Percentiles rank a stretch among this genome's conserved stretches.
Evolutionary conservation across 257 asterid species (phyloP).

Genomic region (Cordia subcordata): DNA sequence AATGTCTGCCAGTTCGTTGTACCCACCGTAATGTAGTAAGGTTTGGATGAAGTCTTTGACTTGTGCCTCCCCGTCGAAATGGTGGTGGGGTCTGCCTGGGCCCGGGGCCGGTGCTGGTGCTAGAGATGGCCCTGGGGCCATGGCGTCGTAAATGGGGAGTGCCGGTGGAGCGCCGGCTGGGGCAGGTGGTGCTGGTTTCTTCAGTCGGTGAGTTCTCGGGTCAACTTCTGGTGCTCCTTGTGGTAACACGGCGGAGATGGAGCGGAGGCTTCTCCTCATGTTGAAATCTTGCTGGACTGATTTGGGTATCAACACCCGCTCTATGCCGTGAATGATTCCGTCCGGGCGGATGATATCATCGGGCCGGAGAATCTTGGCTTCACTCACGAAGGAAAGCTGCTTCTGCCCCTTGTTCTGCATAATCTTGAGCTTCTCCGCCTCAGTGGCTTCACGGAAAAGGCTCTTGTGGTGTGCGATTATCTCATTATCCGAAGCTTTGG

Average conservation of each 20-base stretch:
- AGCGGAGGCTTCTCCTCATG: slow-evolving; percentile 50
- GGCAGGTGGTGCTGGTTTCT: slow-evolving; percentile 9
- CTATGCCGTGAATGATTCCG: slow-evolving; percentile 92
- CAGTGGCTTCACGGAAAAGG: slow-evolving; percentile 45
- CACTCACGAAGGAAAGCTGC: slow-evolving; percentile 22
- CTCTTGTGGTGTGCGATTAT: slow-evolving; percentile 27
- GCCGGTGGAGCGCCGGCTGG: slow-evolving; percentile 22
- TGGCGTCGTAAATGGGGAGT: slow-evolving; percentile 15
- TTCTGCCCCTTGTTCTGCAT: slow-evolving; percentile 33
- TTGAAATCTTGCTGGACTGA: slow-evolving; percentile 24
- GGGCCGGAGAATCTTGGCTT: slow-evolving; percentile 39
- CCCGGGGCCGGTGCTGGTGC: slow-evolving; percentile 94
- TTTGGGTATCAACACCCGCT: slow-evolving; percentile 30
- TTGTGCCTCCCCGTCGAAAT: slow-evolving; percentile 89
- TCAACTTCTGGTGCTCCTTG: slow-evolving; percentile 89
- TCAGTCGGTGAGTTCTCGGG: slow-evolving; percentile 49
- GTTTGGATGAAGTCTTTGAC: slow-evolving; percentile 93
- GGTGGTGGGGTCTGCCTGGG: slow-evolving; percentile 88
- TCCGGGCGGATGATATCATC: slow-evolving; percentile 75
- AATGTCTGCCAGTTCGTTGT: slow-evolving; percentile 89
- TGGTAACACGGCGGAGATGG: slow-evolving; percentile 79
- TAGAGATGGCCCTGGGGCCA: slow-evolving; percentile 24
- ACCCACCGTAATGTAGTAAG: slow-evolving; percentile 83
- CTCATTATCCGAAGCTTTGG: slow-evolving; percentile 10
- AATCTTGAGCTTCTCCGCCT: slow-evolving; percentile 35